A percentile compares a stretch with the other conserved stretches of the same genome.
These are phyloP conservation scores for Thalia dealbata DNA, from an alignment of 176 grass and related monocot genomes.

Conservation along the genomic window DNA sequence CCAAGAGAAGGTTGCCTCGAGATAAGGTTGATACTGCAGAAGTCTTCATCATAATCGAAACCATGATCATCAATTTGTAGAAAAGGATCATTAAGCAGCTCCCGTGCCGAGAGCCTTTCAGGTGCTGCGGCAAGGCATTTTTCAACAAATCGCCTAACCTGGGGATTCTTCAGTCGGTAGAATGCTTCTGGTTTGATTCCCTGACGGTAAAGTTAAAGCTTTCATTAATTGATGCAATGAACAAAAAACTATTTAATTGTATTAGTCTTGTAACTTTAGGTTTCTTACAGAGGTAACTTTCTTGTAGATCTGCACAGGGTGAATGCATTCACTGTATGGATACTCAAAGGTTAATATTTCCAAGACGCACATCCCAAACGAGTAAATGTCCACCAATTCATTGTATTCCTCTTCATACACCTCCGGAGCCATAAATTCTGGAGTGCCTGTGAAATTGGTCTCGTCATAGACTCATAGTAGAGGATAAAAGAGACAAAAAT, in stretches of 20 bases:
- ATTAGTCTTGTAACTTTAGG: background rate
- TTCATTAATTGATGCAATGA: background rate
- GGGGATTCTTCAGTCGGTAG: constrained; percentile 60
- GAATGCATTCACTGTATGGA: constrained; percentile 77
- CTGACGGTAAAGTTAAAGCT: constrained; percentile 33
- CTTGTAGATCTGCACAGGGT: constrained; percentile 94
- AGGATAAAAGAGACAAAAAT: background rate
- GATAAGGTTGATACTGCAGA: background rate
- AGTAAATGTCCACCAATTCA: constrained; percentile 93
- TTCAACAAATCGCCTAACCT: constrained; percentile 61
- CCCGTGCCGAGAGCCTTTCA: constrained; percentile 47
- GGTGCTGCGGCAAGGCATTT: constrained; percentile 60
- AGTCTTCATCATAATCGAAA: background rate
- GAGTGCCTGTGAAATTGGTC: constrained; percentile 37
- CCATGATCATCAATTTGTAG: constrained; percentile 23
- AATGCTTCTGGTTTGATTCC: constrained; percentile 76
- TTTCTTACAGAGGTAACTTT: constrained; percentile 87
- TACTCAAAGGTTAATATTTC: constrained; percentile 98
- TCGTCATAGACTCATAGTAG: background rate
- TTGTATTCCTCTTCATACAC: constrained; percentile 97
- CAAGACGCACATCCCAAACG: constrained; percentile 92
- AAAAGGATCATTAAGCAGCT: constrained; percentile 76
- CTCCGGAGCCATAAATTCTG: constrained; percentile 99
- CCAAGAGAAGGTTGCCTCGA: background rate
- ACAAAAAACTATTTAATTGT: background rate